phyloP scores from a whole-genome alignment of 495 filamentous ascomycete genomes.

The Parachaetomium inaequale region DNA sequence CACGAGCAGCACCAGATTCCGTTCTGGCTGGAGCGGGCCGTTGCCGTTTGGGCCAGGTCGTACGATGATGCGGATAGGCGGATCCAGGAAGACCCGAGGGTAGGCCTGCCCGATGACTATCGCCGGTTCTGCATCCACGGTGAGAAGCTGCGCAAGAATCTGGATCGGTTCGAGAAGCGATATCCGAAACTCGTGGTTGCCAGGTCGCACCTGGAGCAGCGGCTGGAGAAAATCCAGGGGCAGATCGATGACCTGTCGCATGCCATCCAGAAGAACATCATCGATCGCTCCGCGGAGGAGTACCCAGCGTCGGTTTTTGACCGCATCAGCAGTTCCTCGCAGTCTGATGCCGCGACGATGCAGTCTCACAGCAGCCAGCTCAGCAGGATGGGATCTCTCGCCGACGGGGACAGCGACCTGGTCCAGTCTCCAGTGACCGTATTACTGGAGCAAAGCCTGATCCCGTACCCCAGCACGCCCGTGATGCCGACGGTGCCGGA shows the following conservation, averaged over 20 bases:
- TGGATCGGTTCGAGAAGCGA: constrained; percentile 44
- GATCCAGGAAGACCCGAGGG: constrained; percentile 52
- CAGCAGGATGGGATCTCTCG: constrained; percentile 26
- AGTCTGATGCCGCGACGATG: constrained; percentile 38
- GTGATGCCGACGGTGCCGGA: constrained; percentile 27
- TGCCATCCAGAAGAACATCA: constrained; percentile 39
- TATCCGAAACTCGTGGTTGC: constrained; percentile 36
- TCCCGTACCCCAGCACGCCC: constrained; percentile 23
- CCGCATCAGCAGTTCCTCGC: constrained; percentile 63
- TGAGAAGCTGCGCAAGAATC: constrained; percentile 50
- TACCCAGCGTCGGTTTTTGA: constrained; percentile 67
- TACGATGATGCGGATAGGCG: constrained; percentile 59
- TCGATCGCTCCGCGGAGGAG: constrained; percentile 42
- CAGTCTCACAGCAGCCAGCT: constrained; percentile 36
- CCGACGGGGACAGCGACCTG: constrained; percentile 6
- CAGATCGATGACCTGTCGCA: constrained; percentile 57
- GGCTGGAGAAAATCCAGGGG: constrained; percentile 51
- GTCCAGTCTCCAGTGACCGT: constrained; percentile 17
- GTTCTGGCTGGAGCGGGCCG: constrained; percentile 63
- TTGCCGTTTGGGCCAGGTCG: constrained; percentile 57
- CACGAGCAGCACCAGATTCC: constrained; percentile 53
- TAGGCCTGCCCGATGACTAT: constrained; percentile 67
- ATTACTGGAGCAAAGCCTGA: not conserved
- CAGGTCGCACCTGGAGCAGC: constrained; percentile 45
- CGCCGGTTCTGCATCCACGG: constrained; percentile 68